These are phyloP conservation scores for Cercospora berteroae DNA, from an alignment of 2,329 filamentous ascomycete species.

Conservation along the genomic window DNA sequence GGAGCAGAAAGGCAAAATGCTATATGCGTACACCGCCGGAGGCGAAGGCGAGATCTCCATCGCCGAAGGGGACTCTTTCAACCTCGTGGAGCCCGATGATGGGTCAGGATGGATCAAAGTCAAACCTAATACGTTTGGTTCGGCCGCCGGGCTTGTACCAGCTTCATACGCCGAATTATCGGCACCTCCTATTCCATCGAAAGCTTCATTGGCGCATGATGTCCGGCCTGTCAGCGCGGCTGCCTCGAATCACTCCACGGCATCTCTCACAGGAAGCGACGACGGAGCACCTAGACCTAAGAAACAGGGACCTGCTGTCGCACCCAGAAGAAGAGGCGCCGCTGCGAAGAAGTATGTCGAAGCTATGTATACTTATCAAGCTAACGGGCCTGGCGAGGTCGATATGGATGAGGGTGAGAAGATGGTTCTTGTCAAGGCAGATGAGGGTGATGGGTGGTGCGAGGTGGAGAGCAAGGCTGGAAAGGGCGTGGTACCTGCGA, in stretches of 20 bases:
- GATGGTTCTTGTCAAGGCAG: constrained; percentile 84
- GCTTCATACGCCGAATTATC: constrained; percentile 74
- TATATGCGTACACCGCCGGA: constrained; percentile 80
- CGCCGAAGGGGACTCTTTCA: constrained; percentile 73
- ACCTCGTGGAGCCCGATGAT: constrained; percentile 82
- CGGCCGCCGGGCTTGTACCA: constrained; percentile 81
- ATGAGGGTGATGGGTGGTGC: constrained; percentile 91
- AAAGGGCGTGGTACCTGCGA: constrained; percentile 87
- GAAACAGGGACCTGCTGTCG: constrained; percentile 89
- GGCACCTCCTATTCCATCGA: constrained; percentile 21
- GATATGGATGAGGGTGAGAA: constrained; percentile 87
- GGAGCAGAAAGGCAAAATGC: constrained; percentile 77
- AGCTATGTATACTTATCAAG: constrained; percentile 87
- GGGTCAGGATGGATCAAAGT: constrained; percentile 91
- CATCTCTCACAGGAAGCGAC: constrained; percentile 60
- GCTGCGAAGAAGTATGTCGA: constrained; percentile 94
- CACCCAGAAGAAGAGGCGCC: constrained; percentile 54
- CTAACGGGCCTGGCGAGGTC: constrained; percentile 81
- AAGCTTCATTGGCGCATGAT: neutral
- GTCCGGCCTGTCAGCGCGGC: constrained; percentile 55
- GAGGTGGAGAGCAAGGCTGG: constrained; percentile 82
- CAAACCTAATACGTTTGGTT: constrained; percentile 53
- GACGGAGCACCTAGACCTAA: constrained; percentile 51
- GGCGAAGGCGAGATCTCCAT: constrained; percentile 80
- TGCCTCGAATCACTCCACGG: constrained; percentile 54